Percentiles rank a stretch among this genome's conserved stretches.
Evolutionary conservation across 352 stramenopile genomes (phyloP).

Genomic region (Phytophthora citrophthora): DNA sequence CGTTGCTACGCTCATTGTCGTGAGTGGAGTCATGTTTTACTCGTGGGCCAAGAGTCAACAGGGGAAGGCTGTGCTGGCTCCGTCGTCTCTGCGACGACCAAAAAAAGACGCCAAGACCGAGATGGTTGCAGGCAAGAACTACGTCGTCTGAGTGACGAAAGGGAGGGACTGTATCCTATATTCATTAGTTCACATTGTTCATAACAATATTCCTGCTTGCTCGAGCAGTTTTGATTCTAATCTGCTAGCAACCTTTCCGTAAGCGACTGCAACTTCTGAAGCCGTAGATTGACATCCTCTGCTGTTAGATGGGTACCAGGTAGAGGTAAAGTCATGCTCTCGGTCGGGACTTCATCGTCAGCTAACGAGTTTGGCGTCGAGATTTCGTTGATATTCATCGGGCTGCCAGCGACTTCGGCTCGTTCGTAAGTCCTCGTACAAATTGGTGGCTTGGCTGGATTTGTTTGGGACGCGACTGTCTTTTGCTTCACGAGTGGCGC

Average conservation of each 20-base stretch:
- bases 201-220: constrained; percentile 20
- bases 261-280: constrained; percentile 63
- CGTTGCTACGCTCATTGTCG: constrained; percentile 81
- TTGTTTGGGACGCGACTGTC: constrained; percentile 30
- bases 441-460: background rate
- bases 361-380: constrained; percentile 19
- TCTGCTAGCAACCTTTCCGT: constrained; percentile 65
- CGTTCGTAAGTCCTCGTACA: background rate
- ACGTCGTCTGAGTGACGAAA: constrained; percentile 52
- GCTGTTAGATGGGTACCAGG: constrained; percentile 24
- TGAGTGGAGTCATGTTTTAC: constrained; percentile 86
- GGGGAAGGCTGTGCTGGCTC: constrained; percentile 34
- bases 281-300: constrained; percentile 40
- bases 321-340: constrained; percentile 11
- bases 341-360: background rate
- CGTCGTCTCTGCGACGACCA: constrained; percentile 16
- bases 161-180: constrained; percentile 19
- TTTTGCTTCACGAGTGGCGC: constrained; percentile 1
- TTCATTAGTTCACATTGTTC: constrained; percentile 24
- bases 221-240: constrained; percentile 18
- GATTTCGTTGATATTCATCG: constrained; percentile 45
- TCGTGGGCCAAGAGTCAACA: constrained; percentile 83
- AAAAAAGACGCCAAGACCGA: constrained; percentile 38
- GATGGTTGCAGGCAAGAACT: constrained; percentile 74
- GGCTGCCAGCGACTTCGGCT: constrained; percentile 8